Percentiles rank a stretch among this genome's conserved stretches.
phyloP scores from a whole-genome alignment of 306 rosid genomes.

The Cicer cuneatum region DNA sequence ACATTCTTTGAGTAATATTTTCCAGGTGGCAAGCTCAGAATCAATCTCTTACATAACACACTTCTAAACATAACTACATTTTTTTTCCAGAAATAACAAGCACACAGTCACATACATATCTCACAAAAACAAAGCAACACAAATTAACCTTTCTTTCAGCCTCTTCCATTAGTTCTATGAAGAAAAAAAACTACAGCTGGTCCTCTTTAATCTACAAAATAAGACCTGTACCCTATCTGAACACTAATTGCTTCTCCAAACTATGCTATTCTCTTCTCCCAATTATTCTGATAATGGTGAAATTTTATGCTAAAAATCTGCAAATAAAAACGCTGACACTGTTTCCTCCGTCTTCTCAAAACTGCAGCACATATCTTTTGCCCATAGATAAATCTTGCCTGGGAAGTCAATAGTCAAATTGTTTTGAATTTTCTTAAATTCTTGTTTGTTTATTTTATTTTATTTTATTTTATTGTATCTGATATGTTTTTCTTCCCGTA shows the following conservation, averaged over 20 bases:
- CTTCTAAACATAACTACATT: background rate
- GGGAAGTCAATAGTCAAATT: too few relatives aligned
- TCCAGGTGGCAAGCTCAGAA: background rate
- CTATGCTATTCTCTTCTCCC: too few relatives aligned
- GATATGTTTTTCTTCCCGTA: background rate
- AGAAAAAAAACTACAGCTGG: background rate
- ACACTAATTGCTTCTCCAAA: too few relatives aligned
- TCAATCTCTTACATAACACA: background rate
- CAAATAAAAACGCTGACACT: too few relatives aligned
- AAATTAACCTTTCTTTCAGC: background rate
- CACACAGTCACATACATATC: background rate
- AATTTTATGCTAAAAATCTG: too few relatives aligned
- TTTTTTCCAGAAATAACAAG: background rate
- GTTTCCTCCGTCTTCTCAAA: too few relatives aligned
- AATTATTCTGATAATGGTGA: too few relatives aligned
- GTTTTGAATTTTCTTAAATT: background rate
- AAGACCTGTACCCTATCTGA: background rate
- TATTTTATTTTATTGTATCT: background rate
- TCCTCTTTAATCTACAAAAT: background rate
- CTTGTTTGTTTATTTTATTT: background rate
- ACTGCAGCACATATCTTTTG: too few relatives aligned
- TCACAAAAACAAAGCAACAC: conserved; percentile 1
- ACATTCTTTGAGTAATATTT: background rate
- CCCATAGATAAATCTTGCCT: too few relatives aligned
- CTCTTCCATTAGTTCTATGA: background rate